These are phyloP conservation scores for Acanthamoeba royreba DNA, from an alignment of 208 protist genomes.

Conservation along the genomic window DNA sequence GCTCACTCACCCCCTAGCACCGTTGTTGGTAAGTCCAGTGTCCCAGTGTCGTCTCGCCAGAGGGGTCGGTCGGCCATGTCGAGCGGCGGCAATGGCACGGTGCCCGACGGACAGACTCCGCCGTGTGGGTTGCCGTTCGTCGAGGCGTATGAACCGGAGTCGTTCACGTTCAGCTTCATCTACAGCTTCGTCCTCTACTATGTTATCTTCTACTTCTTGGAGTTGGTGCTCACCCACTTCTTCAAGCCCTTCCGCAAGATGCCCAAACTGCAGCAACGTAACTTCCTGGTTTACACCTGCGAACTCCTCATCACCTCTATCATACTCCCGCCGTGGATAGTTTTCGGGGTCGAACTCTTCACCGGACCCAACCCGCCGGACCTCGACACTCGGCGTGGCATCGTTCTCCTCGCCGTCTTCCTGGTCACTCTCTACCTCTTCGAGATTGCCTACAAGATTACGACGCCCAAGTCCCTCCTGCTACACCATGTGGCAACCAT, in stretches of 20 bases:
- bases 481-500: background rate
- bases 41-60: background rate
- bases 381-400: background rate
- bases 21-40: background rate
- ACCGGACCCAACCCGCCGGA: background rate
- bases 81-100: too few relatives aligned
- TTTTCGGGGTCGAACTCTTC: background rate
- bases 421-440: constrained; percentile 23
- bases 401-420: constrained; percentile 16
- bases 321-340: background rate
- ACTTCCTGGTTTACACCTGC: background rate
- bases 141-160: background rate
- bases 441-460: constrained; percentile 24
- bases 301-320: background rate
- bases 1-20: too few relatives aligned
- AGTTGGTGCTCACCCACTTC: background rate
- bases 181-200: background rate
- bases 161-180: constrained; percentile 12
- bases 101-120: background rate
- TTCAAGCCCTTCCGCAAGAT: background rate
- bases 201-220: background rate
- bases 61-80: too few relatives aligned
- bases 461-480: background rate
- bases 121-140: background rate
- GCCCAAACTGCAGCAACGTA: background rate